Evolutionary conservation across 2,329 filamentous ascomycete genomes (phyloP).

Genomic region (Fusarium ramigenum): DNA sequence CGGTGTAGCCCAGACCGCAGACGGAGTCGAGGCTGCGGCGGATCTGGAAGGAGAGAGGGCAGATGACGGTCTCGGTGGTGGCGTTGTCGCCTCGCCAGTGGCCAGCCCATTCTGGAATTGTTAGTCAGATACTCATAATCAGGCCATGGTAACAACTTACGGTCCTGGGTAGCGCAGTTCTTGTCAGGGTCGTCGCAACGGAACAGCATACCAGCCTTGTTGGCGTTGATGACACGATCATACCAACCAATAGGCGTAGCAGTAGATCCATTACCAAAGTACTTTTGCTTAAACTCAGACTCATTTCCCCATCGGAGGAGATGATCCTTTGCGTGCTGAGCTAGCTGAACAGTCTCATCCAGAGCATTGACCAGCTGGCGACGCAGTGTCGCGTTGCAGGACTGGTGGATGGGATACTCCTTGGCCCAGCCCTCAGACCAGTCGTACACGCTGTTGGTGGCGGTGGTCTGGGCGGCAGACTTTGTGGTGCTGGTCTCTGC

Average conservation of each 20-base stretch:
- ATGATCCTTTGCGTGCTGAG: constrained; percentile 70
- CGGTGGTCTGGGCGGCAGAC: constrained; percentile 25
- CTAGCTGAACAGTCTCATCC: constrained; percentile 66
- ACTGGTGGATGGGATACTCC: constrained; percentile 65
- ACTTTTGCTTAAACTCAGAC: constrained; percentile 70
- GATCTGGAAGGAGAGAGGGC: constrained; percentile 66
- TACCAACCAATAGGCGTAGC: constrained; percentile 69
- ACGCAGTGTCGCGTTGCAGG: constrained; percentile 71
- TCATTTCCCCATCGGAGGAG: constrained; percentile 65
- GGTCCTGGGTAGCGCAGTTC: constrained; percentile 65
- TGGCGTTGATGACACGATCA: constrained; percentile 66
- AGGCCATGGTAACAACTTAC: constrained; percentile 33
- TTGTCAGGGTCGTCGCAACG: constrained; percentile 74
- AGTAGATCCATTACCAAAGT: constrained; percentile 70
- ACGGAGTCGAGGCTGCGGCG: constrained; percentile 67
- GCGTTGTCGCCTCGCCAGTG: constrained; percentile 74
- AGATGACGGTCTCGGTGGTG: constrained; percentile 75
- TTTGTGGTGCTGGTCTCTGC: constrained; percentile 37
- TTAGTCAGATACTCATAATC: background rate
- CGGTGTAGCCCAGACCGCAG: constrained; percentile 70
- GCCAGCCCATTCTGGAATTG: constrained; percentile 66
- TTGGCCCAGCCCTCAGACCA: constrained; percentile 48
- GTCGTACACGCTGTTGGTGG: constrained; percentile 41
- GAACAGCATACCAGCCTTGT: constrained; percentile 67
- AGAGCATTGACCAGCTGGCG: constrained; percentile 65